Evolutionary conservation across 768 basidiomycete species (phyloP), one percentile per base, ranked within the genome.

Genomic region (Tubosaeta sp.): DNA sequence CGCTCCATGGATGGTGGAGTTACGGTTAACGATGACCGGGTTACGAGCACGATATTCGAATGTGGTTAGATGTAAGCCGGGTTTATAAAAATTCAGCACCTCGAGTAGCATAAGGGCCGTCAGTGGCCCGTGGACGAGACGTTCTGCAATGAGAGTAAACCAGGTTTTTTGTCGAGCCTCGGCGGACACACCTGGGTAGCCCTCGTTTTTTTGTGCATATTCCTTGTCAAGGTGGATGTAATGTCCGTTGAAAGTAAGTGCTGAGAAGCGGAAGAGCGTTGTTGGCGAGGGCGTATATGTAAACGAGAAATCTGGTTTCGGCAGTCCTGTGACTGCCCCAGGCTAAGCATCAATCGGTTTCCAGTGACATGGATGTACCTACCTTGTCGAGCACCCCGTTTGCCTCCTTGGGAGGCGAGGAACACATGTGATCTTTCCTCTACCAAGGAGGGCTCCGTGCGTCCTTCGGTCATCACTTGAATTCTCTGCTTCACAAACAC

Each of bases 211-310:
- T 41, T 78, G 81, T 6, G 86, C 81, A 63, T 84, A 90, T 22
- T 84, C 80, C 52, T 82, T 81, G 70, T 92, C 88, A 26, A 92
- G 78, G 68, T 94, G 91, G 57, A 94, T 88, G 58, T 83, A 77
- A 58, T 94, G 91, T 12, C 81, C 87, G 59, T 94, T 93, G 72
- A 90, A 91, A 58, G 85, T 92, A 22, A 94, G 73, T 17, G 91
- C 88, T 5, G 89, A 92, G 70, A 86, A 94, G 22, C 89, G 83
- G 73, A 94, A 94, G 19, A 93, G 72, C 1, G 86, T 89, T 9
- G 84, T 82, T 33, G 82, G 68, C 25, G 78, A 82, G 4, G 90
- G 90, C 13, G 70, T 80, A 62, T 83, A 90, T 29, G 71, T 74
- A 65, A 89, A 84, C 5, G 80, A 76, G 65, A 88, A 84, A 55